phyloP scores from a whole-genome alignment of 257 asterid genomes.

The Agastache rugosa region DNA sequence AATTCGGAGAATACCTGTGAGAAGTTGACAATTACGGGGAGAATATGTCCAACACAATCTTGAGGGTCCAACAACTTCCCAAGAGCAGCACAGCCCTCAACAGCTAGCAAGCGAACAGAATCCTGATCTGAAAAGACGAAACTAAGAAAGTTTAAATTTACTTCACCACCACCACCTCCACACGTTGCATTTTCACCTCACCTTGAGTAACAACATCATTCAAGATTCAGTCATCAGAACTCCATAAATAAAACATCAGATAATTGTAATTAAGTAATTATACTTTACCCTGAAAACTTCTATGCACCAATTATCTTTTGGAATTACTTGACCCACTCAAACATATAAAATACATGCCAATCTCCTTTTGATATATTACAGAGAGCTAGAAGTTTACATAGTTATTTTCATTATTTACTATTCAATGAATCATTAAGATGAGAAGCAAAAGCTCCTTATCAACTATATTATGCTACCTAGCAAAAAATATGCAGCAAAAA shows the following conservation, averaged over 20 bases:
- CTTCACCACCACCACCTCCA: conserved; percentile 27
- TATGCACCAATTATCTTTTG: conserved; percentile 23
- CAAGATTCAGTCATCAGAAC: neutral
- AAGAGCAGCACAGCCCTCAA: conserved; percentile 93
- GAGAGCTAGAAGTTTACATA: neutral
- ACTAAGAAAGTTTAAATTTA: conserved; percentile 23
- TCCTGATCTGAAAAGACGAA: conserved; percentile 75
- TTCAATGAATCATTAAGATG: neutral
- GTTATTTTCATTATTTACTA: neutral
- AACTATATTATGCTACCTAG: neutral
- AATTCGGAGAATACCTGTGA: conserved; percentile 67
- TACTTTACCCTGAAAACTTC: neutral
- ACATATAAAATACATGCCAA: neutral
- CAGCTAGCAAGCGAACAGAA: conserved; percentile 93
- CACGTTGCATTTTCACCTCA: conserved; percentile 6
- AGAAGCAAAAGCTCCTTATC: neutral
- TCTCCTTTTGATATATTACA: neutral
- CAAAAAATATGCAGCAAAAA: neutral
- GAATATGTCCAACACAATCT: conserved; percentile 88
- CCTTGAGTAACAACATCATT: neutral
- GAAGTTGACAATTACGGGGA: conserved; percentile 91
- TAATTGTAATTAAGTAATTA: neutral
- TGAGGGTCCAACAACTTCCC: conserved; percentile 90
- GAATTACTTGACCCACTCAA: neutral
- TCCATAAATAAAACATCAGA: neutral